These are phyloP conservation scores for Rubroshorea leprosula DNA, from an alignment of 345 rosid genomes.

Conservation along the genomic window DNA sequence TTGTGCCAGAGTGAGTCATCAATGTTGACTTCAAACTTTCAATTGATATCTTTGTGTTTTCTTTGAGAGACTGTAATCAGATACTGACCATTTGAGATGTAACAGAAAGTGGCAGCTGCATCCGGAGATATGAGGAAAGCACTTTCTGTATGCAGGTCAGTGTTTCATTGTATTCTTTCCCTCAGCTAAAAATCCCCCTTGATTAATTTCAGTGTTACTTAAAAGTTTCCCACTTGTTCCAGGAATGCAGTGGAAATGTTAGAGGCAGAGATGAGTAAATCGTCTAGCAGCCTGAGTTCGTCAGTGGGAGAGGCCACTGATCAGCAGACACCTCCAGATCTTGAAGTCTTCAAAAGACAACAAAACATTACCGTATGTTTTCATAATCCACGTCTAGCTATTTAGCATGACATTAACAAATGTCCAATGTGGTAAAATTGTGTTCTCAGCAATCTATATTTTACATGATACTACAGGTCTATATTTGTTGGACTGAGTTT, in stretches of 20 bases:
- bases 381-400: too few species aligned
- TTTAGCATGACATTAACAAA: too few species aligned
- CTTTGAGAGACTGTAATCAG: conserved; percentile 3
- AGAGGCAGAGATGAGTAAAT: conserved; percentile 58
- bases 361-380: too few species aligned
- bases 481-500: too few species aligned
- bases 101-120: conserved; percentile 89
- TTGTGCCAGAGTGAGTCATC: conserved; percentile 80
- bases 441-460: too few species aligned
- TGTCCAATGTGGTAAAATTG: too few species aligned
- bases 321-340: too few species aligned
- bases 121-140: conserved; percentile 98
- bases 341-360: too few species aligned
- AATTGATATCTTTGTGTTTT: not conserved
- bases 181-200: not conserved
- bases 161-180: not conserved
- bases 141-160: conserved; percentile 75
- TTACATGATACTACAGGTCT: too few species aligned
- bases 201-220: not conserved
- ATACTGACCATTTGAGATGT: conserved; percentile 15
- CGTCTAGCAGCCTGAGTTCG: conserved; percentile 21
- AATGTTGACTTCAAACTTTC: not conserved
- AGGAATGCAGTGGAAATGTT: conserved; percentile 78
- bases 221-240: conserved; percentile 17
- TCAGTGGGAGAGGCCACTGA: conserved; percentile 17